Evolutionary conservation across 768 basidiomycete genomes (phyloP).

Genomic region (Gelatoporia subvermispora): DNA sequence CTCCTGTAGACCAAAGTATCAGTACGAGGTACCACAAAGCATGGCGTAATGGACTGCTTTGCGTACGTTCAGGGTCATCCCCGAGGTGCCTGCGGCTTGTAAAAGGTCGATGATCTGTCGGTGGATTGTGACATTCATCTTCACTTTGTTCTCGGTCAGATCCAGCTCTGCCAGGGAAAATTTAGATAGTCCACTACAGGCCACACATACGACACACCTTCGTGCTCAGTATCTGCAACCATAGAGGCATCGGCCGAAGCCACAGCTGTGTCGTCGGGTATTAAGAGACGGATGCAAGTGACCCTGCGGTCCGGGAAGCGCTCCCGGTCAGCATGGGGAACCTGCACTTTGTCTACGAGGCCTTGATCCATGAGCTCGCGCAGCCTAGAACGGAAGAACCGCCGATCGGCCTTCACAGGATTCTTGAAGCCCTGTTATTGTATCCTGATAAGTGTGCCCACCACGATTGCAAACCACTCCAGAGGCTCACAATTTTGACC

Average conservation of each 20-base stretch:
- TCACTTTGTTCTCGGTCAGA: constrained; percentile 26
- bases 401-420: constrained; percentile 73
- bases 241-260: background rate
- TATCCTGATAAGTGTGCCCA: background rate
- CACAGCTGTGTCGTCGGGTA: constrained; percentile 30
- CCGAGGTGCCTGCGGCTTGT: constrained; percentile 59
- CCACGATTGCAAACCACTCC: background rate
- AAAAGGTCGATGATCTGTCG: constrained; percentile 75
- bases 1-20: constrained; percentile 39
- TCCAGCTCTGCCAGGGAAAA: constrained; percentile 7
- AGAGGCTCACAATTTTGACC: constrained; percentile 59
- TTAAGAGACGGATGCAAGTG: constrained; percentile 64
- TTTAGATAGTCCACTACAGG: constrained; percentile 25
- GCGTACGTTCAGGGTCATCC: constrained; percentile 69
- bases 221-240: constrained; percentile 1
- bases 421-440: constrained; percentile 64
- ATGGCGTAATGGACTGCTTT: background rate
- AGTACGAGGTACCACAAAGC: background rate
- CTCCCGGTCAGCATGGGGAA: constrained; percentile 53
- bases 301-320: constrained; percentile 38
- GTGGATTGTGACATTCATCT: constrained; percentile 65
- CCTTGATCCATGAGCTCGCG: constrained; percentile 70
- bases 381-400: constrained; percentile 74
- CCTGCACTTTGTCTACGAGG: constrained; percentile 67
- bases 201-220: constrained; percentile 3